Evolutionary conservation across 805 yeast species (phyloP), one percentile per base, ranked within the genome.

Genomic region (Wickerhamiella slavikovae): DNA sequence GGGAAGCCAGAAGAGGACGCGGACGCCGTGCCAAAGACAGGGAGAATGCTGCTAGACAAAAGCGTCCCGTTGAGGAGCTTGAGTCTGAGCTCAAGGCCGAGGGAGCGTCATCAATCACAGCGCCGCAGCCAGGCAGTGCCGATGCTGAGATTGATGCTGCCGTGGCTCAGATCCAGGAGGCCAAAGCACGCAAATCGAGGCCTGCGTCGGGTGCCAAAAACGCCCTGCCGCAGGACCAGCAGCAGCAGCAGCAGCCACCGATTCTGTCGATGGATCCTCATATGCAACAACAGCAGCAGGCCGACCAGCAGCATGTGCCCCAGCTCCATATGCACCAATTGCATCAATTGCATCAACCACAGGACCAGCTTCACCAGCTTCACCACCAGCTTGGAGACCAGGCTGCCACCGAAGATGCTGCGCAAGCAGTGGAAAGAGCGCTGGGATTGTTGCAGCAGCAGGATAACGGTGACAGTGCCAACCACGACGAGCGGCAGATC

Each of bases 1-100:
- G 45, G 29, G 42, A 43, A 20, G 37, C 41, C 14, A 44, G 43
- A 12, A 32, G 33, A 24, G 26, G 32, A 6, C 36, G 42, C 3
- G 43, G 43, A 9, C 33, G 31, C 29, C 33, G 29, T 22, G 25
- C 30, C 10, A 27, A 31, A 11, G 29, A 27, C n/a, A 5, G 20
- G 11, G n/a, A n/a, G n/a, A n/a, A n/a, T n/a, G n/a, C n/a, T n/a
- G n/a, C n/a, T n/a, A n/a, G n/a, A n/a, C n/a, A n/a, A n/a, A n/a
- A n/a, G n/a, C 24, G 22, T 9, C 16, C 15, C 16, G n/a, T 20
- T 8, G 33, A n/a, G 7, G 29, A 30, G 14, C 26, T 19, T 7
- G 13, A 15, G 15, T 6, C 26, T 6, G 11, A 11, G 17, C 8
- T 5, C 12, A 22, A 18, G 21, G 21, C 10, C 10, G 21, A 6